phyloP scores from a whole-genome alignment of 2,329 filamentous ascomycete genomes.

The Pezicula carpinea region DNA sequence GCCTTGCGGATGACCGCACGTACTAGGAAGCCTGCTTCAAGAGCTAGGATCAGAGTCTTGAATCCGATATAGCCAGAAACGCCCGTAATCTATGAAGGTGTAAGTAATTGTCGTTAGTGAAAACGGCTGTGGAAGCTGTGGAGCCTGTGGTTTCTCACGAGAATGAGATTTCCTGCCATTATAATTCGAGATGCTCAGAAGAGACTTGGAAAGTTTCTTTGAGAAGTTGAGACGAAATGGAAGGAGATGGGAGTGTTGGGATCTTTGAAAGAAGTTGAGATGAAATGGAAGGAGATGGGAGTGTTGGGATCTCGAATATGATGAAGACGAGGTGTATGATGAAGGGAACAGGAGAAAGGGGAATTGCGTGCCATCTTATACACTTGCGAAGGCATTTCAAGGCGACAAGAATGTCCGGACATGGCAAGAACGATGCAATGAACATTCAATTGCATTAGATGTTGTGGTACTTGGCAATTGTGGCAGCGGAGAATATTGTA shows the following conservation, averaged over 20 bases:
- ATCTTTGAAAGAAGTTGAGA: conserved; percentile 1
- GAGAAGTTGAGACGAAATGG: conserved; percentile 5
- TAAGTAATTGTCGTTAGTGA: conserved; percentile 5
- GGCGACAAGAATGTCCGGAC: conserved; percentile 10
- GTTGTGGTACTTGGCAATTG: conserved; percentile 3
- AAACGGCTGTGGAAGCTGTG: conserved; percentile 2
- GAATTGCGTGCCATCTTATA: conserved; percentile 12
- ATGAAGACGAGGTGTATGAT: conserved; percentile 2
- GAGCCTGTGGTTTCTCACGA: background rate
- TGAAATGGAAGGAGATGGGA: conserved; percentile 2
- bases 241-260: background rate
- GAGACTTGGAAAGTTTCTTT: conserved; percentile 1
- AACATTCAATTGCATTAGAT: conserved; percentile 4
- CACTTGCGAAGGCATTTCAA: conserved; percentile 9
- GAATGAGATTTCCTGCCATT: conserved; percentile 13
- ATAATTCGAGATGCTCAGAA: conserved; percentile 4
- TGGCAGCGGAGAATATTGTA: conserved; percentile 6
- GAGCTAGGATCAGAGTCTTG: conserved; percentile 10
- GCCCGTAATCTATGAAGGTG: conserved; percentile 6
- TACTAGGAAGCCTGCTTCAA: conserved; percentile 13
- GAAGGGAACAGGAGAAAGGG: conserved; percentile 4
- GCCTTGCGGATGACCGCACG: conserved; percentile 15
- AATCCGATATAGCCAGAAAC: conserved; percentile 7
- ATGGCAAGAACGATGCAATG: conserved; percentile 10
- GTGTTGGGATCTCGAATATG: conserved; percentile 3